Conservation (phyloP, 306 rosid species). For the Malus asiatica region DNA sequence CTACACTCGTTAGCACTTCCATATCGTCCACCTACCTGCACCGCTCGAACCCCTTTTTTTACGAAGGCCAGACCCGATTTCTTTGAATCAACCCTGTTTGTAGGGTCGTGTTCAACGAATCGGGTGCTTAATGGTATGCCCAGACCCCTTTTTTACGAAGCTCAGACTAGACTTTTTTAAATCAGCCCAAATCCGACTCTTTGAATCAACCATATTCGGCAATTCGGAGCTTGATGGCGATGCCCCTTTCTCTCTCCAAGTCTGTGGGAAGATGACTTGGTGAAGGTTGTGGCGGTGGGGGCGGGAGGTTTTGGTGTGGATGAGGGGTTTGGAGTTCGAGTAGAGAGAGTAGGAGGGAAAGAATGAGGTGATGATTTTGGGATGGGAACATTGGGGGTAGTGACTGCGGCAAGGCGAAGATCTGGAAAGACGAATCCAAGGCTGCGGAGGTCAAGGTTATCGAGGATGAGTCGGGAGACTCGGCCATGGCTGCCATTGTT, state of each 20-base stretch:
- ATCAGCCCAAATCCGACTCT: too few species aligned
- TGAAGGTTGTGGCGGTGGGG: conserved; percentile 14
- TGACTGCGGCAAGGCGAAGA: conserved; percentile 21
- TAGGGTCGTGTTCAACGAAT: background rate
- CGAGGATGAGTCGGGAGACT: too few species aligned
- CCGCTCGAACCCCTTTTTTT: background rate
- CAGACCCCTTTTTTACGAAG: too few species aligned
- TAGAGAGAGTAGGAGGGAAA: conserved; percentile 12
- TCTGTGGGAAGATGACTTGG: conserved; percentile 24
- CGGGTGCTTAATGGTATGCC: background rate
- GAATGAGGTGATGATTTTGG: conserved; percentile 11
- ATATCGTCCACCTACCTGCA: too few species aligned
- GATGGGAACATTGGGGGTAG: conserved; percentile 10
- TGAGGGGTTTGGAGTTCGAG: background rate
- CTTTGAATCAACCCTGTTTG: too few species aligned
- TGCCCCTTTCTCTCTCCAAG: conserved; percentile 90
- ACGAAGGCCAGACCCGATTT: background rate
- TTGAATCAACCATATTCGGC: conserved; percentile 21
- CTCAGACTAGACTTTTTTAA: too few species aligned
- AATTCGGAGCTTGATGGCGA: conserved; percentile 87
- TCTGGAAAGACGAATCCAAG: too few species aligned
- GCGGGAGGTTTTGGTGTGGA: background rate
- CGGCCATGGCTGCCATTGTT: too few species aligned
- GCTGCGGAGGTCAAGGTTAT: too few species aligned
- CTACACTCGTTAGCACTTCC: too few species aligned